Evolutionary conservation across 1,284 basidiomycete genomes (phyloP).

Genomic region (Neotropicomus parvogracilis): DNA sequence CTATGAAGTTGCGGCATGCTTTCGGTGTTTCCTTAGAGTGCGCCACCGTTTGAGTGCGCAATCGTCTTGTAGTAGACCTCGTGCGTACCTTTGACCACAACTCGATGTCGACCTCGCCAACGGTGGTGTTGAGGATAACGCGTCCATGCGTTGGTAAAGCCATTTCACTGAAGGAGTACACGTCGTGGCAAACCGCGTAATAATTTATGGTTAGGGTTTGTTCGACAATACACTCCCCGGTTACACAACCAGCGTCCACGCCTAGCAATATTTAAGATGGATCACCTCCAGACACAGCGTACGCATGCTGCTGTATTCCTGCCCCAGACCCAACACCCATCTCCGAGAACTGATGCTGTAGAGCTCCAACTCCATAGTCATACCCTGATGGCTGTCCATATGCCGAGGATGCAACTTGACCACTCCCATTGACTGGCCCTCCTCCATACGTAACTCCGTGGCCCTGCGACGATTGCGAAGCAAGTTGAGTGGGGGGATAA

Average conservation of each 20-base stretch:
- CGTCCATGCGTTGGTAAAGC: slow-evolving; percentile 80
- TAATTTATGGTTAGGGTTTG: slow-evolving; percentile 28
- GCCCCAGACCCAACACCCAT: slow-evolving; percentile 27
- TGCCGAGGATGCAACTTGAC: slow-evolving; percentile 17
- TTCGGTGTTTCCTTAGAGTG: slow-evolving; percentile 80
- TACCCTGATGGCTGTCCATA: slow-evolving; percentile 22
- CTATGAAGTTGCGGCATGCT: slow-evolving; percentile 90
- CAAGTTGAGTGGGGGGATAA: slow-evolving; percentile 16
- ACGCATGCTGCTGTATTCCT: slow-evolving; percentile 24
- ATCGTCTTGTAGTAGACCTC: not conserved
- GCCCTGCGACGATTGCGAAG: slow-evolving; percentile 16
- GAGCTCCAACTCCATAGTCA: slow-evolving; percentile 20
- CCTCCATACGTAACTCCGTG: slow-evolving; percentile 17
- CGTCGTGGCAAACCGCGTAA: not conserved
- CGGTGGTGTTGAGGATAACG: slow-evolving; percentile 86
- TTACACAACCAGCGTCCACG: not conserved
- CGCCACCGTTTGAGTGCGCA: not conserved
- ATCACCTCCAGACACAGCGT: slow-evolving; percentile 20
- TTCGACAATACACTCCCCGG: not conserved
- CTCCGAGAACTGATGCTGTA: slow-evolving; percentile 34
- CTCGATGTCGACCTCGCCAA: slow-evolving; percentile 91
- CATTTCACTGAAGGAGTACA: slow-evolving; percentile 41
- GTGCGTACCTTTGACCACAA: slow-evolving; percentile 80
- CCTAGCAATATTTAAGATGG: slow-evolving; percentile 13
- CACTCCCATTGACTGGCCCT: slow-evolving; percentile 24